Conservation (phyloP, 345 rosid species). For the Pistacia integerrima region DNA sequence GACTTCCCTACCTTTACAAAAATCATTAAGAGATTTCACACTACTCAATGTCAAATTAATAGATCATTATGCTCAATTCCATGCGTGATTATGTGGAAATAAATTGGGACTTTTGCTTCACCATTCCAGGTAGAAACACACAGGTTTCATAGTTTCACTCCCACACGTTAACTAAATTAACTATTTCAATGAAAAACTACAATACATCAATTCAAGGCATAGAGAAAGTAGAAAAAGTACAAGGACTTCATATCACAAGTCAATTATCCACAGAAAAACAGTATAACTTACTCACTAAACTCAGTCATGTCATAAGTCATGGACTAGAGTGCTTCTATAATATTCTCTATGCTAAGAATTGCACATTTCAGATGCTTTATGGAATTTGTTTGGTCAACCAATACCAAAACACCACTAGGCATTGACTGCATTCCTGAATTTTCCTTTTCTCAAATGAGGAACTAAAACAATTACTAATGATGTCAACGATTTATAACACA, state of each 20-base stretch:
- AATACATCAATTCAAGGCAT: neutral
- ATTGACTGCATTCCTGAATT: conserved; percentile 1
- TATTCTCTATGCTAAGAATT: neutral
- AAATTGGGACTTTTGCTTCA: neutral
- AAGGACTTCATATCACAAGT: neutral
- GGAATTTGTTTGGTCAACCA: neutral
- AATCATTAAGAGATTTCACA: neutral
- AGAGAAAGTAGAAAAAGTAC: neutral
- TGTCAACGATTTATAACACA: neutral
- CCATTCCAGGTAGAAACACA: too few species aligned
- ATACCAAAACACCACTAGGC: neutral
- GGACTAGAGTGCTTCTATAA: neutral
- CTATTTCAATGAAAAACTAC: neutral
- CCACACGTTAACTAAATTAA: neutral
- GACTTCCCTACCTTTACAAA: neutral
- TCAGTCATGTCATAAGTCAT: neutral
- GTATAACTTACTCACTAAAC: too few species aligned
- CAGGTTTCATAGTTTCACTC: neutral
- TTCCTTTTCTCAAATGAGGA: neutral
- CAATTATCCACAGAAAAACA: neutral
- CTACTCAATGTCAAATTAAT: conserved; percentile 1
- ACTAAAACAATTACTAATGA: neutral
- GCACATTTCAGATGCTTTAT: neutral
- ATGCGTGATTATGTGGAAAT: neutral
- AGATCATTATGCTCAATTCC: neutral